Base-by-base conservation (phyloP, 2,329 filamentous ascomycete species). In the Lasiodiplodia citricola region DNA sequence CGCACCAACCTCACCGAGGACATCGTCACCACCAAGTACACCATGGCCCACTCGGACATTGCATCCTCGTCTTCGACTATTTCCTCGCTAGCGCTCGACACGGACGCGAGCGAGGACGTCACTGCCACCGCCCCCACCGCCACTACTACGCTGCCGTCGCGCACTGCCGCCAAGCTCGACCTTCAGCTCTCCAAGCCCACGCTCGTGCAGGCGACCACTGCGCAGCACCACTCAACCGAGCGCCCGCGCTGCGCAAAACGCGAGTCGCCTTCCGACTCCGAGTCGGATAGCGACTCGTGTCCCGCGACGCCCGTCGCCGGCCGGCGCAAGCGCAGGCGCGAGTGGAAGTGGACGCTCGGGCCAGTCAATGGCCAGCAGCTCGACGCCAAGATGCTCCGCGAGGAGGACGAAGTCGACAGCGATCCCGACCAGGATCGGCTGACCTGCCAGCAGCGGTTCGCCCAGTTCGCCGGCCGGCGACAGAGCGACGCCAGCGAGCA, bases 311-410 rank as follows among this genome's bases (percentile, higher is more conserved):
- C 86, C 4, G 81, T 85, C 18, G 84, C 85, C 23, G 82, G 83
- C 18, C 83, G 85, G 28, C 80, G 80, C 70, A 88, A 88, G 74
- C 81, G 84, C 50, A 83, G 83, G 31, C 76, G 86, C 23, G 83
- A 87, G 72, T 88, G 87, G 87, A 79, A 82, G 57, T 88, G 87
- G 87, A 88, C 87, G 1, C 75, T 88, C 13, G 85, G 83, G 1
- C 82, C 85, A 13, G 70, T 85, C 35, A 73, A 77, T 28, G 66
- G 66, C 66, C 57, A 51, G 63, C 50, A 60, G 67, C 25, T 44
- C 4, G 47, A 50, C 16, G 57, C 66, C 47, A 58, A 67, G 54
- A 37, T 47, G 18, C 31, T 58, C 35, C 56, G 28, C 28, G 55
- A 67, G 47, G 55, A 60, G 25, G 60, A 64, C 31, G 47, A 64